Evolutionary conservation across 2,329 filamentous ascomycete species (phyloP).

Genomic region (Phialophora macrospora): DNA sequence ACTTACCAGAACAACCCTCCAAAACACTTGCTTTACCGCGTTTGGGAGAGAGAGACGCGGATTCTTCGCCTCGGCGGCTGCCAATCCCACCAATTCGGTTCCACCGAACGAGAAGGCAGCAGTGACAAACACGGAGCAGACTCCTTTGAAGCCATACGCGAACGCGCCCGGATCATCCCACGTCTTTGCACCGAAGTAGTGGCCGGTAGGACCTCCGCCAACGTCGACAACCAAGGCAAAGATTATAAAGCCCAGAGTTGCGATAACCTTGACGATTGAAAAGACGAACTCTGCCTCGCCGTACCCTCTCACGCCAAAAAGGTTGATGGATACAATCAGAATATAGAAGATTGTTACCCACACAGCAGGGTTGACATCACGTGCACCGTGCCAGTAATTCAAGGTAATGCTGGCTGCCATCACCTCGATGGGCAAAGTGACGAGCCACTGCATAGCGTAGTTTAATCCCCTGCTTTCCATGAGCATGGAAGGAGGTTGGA

Average conservation of each 20-base stretch:
- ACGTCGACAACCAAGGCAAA: conserved; percentile 84
- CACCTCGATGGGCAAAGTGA: conserved; percentile 80
- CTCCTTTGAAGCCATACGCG: conserved; percentile 69
- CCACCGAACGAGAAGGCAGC: conserved; percentile 67
- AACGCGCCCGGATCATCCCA: conserved; percentile 78
- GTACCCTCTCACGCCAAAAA: conserved; percentile 81
- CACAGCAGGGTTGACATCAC: conserved; percentile 60
- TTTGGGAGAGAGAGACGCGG: conserved; percentile 75
- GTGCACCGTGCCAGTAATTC: conserved; percentile 70
- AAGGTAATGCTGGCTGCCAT: conserved; percentile 85
- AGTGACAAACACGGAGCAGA: conserved; percentile 67
- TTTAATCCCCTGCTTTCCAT: conserved; percentile 47
- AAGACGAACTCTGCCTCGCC: conserved; percentile 83
- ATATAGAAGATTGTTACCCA: conserved; percentile 74
- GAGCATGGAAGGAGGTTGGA: background rate
- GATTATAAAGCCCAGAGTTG: conserved; percentile 81
- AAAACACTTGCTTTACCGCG: conserved; percentile 88
- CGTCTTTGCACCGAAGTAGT: conserved; percentile 76
- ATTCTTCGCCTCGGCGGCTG: conserved; percentile 63
- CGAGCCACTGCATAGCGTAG: conserved; percentile 85
- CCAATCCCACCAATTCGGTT: conserved; percentile 65
- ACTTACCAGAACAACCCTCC: conserved; percentile 73
- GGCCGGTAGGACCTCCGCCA: conserved; percentile 69
- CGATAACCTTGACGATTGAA: conserved; percentile 76
- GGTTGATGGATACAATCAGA: conserved; percentile 73